These are phyloP conservation scores for Hypoxylon sp. DNA, from an alignment of 2,329 filamentous ascomycete genomes.

Conservation along the genomic window DNA sequence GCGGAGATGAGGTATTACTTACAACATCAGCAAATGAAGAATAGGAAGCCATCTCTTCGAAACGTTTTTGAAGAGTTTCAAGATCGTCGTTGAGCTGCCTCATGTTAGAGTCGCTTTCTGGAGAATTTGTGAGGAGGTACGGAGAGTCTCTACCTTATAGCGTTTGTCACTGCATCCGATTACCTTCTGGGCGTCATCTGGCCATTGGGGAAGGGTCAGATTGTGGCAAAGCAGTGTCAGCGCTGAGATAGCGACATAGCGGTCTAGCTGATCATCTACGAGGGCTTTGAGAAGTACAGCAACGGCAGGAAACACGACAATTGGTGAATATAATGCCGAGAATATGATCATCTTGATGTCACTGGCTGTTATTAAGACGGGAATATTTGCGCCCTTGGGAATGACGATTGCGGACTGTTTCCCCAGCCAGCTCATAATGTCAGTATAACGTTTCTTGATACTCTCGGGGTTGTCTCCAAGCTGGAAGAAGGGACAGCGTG, in stretches of 20 bases:
- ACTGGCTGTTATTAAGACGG: constrained; percentile 57
- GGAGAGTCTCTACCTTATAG: constrained; percentile 41
- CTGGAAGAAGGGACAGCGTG: constrained; percentile 58
- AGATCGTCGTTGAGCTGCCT: constrained; percentile 53
- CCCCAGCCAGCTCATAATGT: constrained; percentile 54
- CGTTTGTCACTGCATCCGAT: constrained; percentile 57
- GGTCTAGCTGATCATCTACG: constrained; percentile 45
- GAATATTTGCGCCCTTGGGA: constrained; percentile 51
- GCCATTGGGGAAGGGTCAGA: constrained; percentile 47
- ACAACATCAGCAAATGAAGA: constrained; percentile 58
- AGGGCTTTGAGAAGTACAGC: constrained; percentile 55
- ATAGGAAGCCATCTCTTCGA: constrained; percentile 51
- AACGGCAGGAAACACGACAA: constrained; percentile 52
- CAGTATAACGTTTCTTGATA: constrained; percentile 52
- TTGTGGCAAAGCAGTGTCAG: constrained; percentile 46
- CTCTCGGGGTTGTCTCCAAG: constrained; percentile 54
- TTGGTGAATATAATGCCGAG: constrained; percentile 55
- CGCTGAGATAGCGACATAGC: constrained; percentile 19
- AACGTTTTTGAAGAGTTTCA: constrained; percentile 49
- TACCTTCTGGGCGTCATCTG: constrained; percentile 50
- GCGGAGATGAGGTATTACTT: constrained; percentile 44
- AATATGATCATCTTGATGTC: constrained; percentile 58
- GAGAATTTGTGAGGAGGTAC: neutral
- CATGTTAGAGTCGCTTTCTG: neutral
- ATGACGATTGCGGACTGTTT: constrained; percentile 55